Conservation (phyloP, 805 yeast genomes). For the Candida corydali region DNA sequence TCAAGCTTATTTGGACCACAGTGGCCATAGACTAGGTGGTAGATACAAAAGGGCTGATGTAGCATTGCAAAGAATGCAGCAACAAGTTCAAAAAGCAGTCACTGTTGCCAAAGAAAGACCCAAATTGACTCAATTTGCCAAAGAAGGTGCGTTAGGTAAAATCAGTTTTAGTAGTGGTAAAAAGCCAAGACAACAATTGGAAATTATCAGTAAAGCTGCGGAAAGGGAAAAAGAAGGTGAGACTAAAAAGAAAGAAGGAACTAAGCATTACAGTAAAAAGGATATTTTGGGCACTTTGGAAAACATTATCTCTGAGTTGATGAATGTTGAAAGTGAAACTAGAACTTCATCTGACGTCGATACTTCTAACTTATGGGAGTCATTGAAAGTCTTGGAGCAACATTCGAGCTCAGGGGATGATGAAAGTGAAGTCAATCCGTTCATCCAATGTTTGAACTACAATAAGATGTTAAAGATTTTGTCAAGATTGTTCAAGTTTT, state of each 20-base stretch:
- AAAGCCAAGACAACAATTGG: slow-evolving; percentile 84
- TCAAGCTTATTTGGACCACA: slow-evolving; percentile 83
- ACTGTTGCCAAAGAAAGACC: slow-evolving; percentile 90
- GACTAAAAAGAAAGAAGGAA: slow-evolving; percentile 15
- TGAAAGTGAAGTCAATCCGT: slow-evolving; percentile 60
- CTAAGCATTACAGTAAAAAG: slow-evolving; percentile 33
- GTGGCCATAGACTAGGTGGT: slow-evolving; percentile 88
- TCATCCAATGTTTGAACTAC: slow-evolving; percentile 74
- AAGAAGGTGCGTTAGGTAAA: slow-evolving; percentile 88
- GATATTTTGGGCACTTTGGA: slow-evolving; percentile 67
- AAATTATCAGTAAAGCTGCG: slow-evolving; percentile 50
- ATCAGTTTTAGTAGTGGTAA: slow-evolving; percentile 75
- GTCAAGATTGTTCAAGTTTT: slow-evolving; percentile 82
- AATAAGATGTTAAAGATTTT: slow-evolving; percentile 87
- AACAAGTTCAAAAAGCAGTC: slow-evolving; percentile 94
- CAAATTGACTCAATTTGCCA: slow-evolving; percentile 56
- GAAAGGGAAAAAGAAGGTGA: slow-evolving; percentile 40
- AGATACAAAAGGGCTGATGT: slow-evolving; percentile 80
- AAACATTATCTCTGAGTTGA: slow-evolving; percentile 68
- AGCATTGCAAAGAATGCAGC: slow-evolving; percentile 96
- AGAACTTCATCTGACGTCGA: slow-evolving; percentile 32
- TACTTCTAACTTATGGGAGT: slow-evolving; percentile 61
- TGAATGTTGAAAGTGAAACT: slow-evolving; percentile 69
- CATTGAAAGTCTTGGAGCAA: slow-evolving; percentile 68
- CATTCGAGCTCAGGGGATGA: slow-evolving; percentile 48